Conservation (phyloP, 1,139 yeast genomes). For the Zygoascus meyerae region DNA sequence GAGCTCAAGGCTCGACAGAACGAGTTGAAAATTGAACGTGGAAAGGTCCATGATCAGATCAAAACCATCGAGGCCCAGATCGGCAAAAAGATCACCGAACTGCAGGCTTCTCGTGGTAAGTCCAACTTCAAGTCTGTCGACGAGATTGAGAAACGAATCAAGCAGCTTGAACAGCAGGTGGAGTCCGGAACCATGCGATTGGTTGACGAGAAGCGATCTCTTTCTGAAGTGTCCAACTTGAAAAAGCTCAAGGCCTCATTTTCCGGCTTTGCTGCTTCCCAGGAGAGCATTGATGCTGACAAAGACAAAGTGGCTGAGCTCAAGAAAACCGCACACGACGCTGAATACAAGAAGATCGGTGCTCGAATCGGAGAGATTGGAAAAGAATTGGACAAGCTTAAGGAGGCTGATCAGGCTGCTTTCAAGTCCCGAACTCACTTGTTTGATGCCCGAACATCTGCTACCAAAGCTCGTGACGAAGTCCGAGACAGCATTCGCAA, state of each 20-base stretch:
- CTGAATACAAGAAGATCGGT: conserved; percentile 59
- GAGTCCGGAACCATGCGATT: conserved; percentile 78
- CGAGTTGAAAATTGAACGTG: conserved; percentile 64
- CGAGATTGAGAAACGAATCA: conserved; percentile 73
- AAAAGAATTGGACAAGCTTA: conserved; percentile 55
- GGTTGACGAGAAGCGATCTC: conserved; percentile 83
- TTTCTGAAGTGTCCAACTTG: conserved; percentile 80
- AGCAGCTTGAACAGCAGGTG: conserved; percentile 64
- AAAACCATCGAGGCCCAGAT: conserved; percentile 62
- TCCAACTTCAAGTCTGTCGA: conserved; percentile 62
- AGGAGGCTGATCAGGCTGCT: conserved; percentile 55
- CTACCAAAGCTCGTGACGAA: conserved; percentile 66
- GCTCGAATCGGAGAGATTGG: conserved; percentile 50
- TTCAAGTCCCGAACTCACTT: conserved; percentile 62
- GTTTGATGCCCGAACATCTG: conserved; percentile 59
- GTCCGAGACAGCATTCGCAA: conserved; percentile 57
- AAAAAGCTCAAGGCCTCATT: conserved; percentile 81
- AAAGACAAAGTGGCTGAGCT: conserved; percentile 70
- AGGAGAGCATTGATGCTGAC: conserved; percentile 74
- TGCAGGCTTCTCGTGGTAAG: conserved; percentile 65
- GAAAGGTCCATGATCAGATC: conserved; percentile 63
- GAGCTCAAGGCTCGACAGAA: conserved; percentile 63
- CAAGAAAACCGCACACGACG: conserved; percentile 58
- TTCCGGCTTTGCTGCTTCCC: conserved; percentile 65
- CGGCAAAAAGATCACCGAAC: conserved; percentile 73